Conservation (phyloP, 768 basidiomycete genomes). For the Russula compacta region DNA sequence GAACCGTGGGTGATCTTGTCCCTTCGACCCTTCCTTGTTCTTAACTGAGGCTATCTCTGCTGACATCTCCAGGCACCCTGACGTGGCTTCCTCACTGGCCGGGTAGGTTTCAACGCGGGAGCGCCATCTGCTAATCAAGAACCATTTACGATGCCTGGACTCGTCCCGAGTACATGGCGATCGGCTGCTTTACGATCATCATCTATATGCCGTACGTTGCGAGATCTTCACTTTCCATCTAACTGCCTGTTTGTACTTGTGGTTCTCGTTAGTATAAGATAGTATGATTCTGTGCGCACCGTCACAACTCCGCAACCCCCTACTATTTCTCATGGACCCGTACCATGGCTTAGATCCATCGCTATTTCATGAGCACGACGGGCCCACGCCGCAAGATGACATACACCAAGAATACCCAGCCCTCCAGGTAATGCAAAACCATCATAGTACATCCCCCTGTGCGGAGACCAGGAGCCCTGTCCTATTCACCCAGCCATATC, state of each 20-base stretch:
- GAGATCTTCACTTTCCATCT: background rate
- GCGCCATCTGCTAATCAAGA: background rate
- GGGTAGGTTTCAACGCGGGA: background rate
- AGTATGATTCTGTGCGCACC: background rate
- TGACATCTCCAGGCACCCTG: conserved; percentile 12
- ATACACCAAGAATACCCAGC: background rate
- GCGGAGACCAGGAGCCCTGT: background rate
- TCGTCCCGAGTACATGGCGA: background rate
- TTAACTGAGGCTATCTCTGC: background rate
- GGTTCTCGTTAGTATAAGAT: conserved; percentile 1
- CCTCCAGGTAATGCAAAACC: background rate
- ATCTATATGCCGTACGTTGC: background rate
- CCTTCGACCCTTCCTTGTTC: background rate
- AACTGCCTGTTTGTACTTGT: background rate
- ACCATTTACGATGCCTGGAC: background rate
- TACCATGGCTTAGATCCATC: background rate
- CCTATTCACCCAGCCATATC: background rate
- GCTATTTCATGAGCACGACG: background rate
- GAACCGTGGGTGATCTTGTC: background rate
- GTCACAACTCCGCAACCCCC: background rate
- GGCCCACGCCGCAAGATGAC: background rate
- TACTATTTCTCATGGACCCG: background rate
- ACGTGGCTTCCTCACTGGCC: background rate
- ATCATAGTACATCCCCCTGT: background rate
- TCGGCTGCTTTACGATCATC: background rate